Conservation (phyloP, 371 early-diverging fungal genomes). For the Choanephora cucurbitarum region DNA sequence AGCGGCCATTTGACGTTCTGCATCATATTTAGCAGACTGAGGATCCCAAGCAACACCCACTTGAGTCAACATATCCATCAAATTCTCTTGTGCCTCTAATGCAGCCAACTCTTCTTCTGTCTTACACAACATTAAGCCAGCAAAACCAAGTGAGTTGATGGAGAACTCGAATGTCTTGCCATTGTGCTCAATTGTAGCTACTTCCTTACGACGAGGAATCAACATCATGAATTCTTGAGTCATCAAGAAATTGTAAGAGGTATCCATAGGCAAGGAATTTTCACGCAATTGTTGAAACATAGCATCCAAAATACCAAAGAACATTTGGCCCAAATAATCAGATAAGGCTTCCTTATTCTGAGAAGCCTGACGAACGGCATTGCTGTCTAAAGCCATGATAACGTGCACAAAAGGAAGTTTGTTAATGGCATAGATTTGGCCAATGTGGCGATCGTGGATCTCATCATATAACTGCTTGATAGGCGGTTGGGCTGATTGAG, state of each 20-base stretch:
- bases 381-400: constrained; percentile 39
- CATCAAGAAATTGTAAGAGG: constrained; percentile 70
- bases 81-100: constrained; percentile 40
- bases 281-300: constrained; percentile 54
- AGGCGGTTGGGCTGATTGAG: constrained; percentile 48
- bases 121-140: constrained; percentile 68
- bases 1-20: constrained; percentile 15
- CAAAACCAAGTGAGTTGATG: constrained; percentile 73
- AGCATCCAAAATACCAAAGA: constrained; percentile 49
- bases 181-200: constrained; percentile 22
- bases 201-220: constrained; percentile 64
- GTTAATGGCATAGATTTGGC: constrained; percentile 48
- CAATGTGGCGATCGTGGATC: constrained; percentile 46
- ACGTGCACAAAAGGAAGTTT: constrained; percentile 51
- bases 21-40: constrained; percentile 14
- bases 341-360: constrained; percentile 25
- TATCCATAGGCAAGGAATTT: constrained; percentile 21
- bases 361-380: constrained; percentile 24
- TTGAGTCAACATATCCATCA: constrained; percentile 37
- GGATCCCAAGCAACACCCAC: constrained; percentile 30
- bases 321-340: constrained; percentile 52
- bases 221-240: constrained; percentile 74
- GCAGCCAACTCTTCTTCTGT: constrained; percentile 52
- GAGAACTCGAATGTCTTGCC: constrained; percentile 35
- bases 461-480: constrained; percentile 47